Percentiles rank a stretch among this genome's conserved stretches.
phyloP scores from a whole-genome alignment of 768 basidiomycete species.

The Sarcodon sp. region DNA sequence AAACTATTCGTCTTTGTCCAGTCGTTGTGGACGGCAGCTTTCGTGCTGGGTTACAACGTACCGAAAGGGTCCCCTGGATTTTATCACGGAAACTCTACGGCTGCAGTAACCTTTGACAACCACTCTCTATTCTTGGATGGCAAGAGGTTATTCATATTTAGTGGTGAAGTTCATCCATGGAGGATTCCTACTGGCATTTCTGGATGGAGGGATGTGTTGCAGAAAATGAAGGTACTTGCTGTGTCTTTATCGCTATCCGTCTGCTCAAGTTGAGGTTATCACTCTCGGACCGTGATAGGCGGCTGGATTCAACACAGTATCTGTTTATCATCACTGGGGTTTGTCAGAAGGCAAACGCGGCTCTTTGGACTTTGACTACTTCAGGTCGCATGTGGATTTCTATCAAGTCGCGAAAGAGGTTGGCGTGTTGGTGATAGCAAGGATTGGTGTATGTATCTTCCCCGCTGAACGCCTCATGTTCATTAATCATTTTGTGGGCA shows the following conservation, averaged over 20 bases:
- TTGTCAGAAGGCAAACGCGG: slow-evolving; percentile 9
- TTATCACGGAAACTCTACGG: slow-evolving; percentile 14
- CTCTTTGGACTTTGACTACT: slow-evolving; percentile 8
- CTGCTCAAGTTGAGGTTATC: no score
- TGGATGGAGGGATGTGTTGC: slow-evolving; percentile 12
- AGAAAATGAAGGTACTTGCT: slow-evolving; percentile 12
- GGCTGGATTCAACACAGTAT: slow-evolving; percentile 12
- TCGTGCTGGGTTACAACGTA: slow-evolving; percentile 7
- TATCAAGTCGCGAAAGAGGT: slow-evolving; percentile 13
- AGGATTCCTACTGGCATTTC: slow-evolving; percentile 9
- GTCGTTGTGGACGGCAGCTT: neutral
- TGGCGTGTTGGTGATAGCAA: slow-evolving; percentile 10
- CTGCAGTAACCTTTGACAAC: slow-evolving; percentile 12
- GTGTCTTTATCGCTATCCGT: neutral
- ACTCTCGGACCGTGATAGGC: slow-evolving; percentile 4
- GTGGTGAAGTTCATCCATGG: slow-evolving; percentile 14
- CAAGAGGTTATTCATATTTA: slow-evolving; percentile 10
- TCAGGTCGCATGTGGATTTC: slow-evolving; percentile 7
- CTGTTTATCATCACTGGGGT: slow-evolving; percentile 11
- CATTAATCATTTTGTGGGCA: neutral
- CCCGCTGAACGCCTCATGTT: neutral
- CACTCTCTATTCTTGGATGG: slow-evolving; percentile 12
- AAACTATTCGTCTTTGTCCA: no score
- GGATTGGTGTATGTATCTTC: slow-evolving; percentile 8
- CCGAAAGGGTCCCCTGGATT: slow-evolving; percentile 13